Conservation (phyloP, 2,329 filamentous ascomycete genomes). For the Sarocladiaceae sp. region DNA sequence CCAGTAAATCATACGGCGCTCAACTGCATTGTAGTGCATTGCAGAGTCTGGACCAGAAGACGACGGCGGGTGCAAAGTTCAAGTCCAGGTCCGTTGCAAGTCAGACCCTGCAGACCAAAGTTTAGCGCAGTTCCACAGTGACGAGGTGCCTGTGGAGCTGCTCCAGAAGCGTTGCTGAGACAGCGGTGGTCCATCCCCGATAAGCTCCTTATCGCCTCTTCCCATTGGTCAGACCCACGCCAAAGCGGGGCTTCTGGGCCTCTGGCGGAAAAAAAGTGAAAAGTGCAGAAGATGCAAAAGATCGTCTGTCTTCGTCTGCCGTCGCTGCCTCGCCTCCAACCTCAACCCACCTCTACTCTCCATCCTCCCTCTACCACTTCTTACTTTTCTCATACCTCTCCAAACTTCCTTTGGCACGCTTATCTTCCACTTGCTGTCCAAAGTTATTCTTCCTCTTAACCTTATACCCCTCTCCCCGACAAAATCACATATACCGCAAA, state of each 20-base stretch:
- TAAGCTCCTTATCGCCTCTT: constrained; percentile 25
- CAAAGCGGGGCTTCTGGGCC: constrained; percentile 11
- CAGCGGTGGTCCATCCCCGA: constrained; percentile 23
- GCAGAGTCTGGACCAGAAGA: too few relatives aligned
- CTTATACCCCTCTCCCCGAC: constrained; percentile 1
- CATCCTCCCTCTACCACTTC: not conserved
- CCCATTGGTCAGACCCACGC: constrained; percentile 19
- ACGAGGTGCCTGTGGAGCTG: constrained; percentile 6
- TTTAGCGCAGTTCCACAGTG: constrained; percentile 8
- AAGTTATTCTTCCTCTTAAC: not conserved
- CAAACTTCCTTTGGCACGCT: not conserved
- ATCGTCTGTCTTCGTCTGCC: constrained; percentile 1
- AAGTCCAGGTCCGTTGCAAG: too few relatives aligned
- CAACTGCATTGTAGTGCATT: not conserved
- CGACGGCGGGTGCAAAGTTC: too few relatives aligned
- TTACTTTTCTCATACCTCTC: not conserved
- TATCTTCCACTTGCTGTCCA: not conserved
- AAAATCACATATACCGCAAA: constrained; percentile 18
- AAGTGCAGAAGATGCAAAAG: constrained; percentile 9
- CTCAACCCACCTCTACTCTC: constrained; percentile 7
- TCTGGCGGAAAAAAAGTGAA: constrained; percentile 9
- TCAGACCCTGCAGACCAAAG: too few relatives aligned
- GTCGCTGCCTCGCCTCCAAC: constrained; percentile 9
- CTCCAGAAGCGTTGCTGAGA: constrained; percentile 25
- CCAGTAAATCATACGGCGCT: too few relatives aligned